These are phyloP conservation scores for Talaromyces stipitatus DNA, from an alignment of 495 filamentous ascomycete species.

Conservation along the genomic window DNA sequence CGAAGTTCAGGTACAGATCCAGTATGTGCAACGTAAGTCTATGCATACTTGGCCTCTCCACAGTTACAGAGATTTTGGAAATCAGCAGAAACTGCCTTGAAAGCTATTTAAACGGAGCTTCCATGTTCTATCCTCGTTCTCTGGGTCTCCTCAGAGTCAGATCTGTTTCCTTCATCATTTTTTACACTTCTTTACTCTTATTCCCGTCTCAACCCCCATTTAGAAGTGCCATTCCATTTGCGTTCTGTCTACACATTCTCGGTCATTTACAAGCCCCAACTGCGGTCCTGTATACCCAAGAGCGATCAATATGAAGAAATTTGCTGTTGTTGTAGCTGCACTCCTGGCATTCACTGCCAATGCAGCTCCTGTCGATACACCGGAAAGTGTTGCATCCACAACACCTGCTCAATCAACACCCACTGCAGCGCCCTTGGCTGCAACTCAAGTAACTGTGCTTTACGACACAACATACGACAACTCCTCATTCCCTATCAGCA, in stretches of 20 bases:
- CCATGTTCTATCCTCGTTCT: background rate
- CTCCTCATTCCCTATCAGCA: slow-evolving; percentile 42
- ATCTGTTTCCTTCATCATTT: background rate
- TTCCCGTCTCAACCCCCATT: background rate
- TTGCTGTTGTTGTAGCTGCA: background rate
- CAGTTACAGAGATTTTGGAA: background rate
- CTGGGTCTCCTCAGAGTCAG: background rate
- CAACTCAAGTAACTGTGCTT: slow-evolving; percentile 22
- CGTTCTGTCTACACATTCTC: background rate
- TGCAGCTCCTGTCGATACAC: background rate
- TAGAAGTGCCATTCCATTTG: background rate
- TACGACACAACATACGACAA: slow-evolving; percentile 32
- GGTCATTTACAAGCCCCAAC: too few relatives aligned
- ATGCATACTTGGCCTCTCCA: background rate
- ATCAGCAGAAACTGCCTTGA: background rate
- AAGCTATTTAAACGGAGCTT: background rate
- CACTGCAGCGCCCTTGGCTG: background rate
- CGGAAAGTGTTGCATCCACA: background rate
- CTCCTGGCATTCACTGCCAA: background rate
- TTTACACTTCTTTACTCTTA: background rate
- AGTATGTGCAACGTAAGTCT: background rate
- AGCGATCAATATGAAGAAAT: background rate
- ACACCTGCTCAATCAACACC: background rate
- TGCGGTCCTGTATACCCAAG: too few relatives aligned
- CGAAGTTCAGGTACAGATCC: background rate